Base-by-base conservation (phyloP, 2,329 filamentous ascomycete species). In the Microdochium bolleyi region DNA sequence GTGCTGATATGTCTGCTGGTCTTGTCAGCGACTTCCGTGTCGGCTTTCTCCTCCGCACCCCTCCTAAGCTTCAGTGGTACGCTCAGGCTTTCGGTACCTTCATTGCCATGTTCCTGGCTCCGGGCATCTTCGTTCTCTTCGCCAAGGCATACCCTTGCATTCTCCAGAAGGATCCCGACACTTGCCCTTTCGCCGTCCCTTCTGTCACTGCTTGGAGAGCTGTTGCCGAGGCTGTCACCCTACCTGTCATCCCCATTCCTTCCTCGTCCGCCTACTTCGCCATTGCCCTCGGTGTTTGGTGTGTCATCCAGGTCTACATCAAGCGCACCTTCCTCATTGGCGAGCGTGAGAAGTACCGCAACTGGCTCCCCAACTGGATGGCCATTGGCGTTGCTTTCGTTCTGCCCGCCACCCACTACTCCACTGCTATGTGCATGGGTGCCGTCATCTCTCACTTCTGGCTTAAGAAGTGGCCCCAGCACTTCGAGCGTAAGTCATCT, bases 331-430 rank as follows among this genome's bases (percentile, higher is more conserved):
- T 73, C 54, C 77, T 80, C 53, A 70, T 71, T 24, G 79, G 79
- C 19, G 60, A 66, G 7, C 73, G 73, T 41, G 75, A 76, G 57
- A 81, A 80, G 70, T 77, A 81, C 64, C 69, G 76, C 51, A 63
- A 69, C n/a, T 84, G 75, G 63, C 73, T 83, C 53, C 81, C 81
- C 54, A 84, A 84, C 70, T 82, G 80, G 75, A 83, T 83, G 78
- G 75, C 76, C 41, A 70, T 85, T 14, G 79, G 77, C 51, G 73
- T 85, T 25, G 78, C 80, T 2, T 84, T 83, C 66, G 75, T 83
- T 5, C 62, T 84, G 2, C 78, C 80, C 0, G 72, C 76, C 19
- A 80, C 81, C 3, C 72, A 74, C 22, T 83, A 82, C 59, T 73
- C 75, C n/a, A 79, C 75, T 16, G 80, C 81, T 2, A 79, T 83